phyloP scores from a whole-genome alignment of 2,329 filamentous ascomycete species.

The Sordariomycetes sp. region DNA sequence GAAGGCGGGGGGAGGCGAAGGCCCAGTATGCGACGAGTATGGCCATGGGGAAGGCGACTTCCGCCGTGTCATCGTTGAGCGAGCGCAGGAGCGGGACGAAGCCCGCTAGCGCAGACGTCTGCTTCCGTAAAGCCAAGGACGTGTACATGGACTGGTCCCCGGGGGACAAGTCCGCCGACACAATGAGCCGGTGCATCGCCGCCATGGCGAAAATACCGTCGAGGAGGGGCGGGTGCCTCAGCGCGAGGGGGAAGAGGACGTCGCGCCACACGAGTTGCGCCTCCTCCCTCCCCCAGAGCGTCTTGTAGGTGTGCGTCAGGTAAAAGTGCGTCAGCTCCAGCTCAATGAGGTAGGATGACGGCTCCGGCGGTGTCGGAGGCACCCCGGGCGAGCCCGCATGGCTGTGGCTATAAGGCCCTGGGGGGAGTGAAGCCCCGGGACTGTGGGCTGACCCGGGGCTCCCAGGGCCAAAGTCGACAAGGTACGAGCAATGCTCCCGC shows the following conservation, averaged over 20 bases:
- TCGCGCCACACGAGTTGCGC: constrained; percentile 10
- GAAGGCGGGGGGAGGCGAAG: constrained; percentile 7
- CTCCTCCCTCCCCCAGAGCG: constrained; percentile 6
- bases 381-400: background rate
- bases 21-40: constrained; percentile 9
- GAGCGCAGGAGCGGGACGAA: constrained; percentile 4
- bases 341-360: constrained; percentile 4
- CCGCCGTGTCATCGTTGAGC: constrained; percentile 3
- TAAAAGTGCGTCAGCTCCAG: constrained; percentile 8
- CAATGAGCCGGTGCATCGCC: constrained; percentile 7
- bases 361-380: background rate
- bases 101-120: constrained; percentile 6
- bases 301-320: constrained; percentile 7
- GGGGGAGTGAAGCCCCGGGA: background rate
- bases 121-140: constrained; percentile 5
- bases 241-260: constrained; percentile 8
- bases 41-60: constrained; percentile 6
- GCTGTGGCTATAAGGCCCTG: too few species aligned
- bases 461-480: constrained; percentile 4
- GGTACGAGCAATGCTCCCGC: constrained; percentile 7
- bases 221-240: constrained; percentile 5
- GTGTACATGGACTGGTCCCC: background rate
- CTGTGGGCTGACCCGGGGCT: background rate
- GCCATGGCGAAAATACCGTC: constrained; percentile 9
- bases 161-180: background rate